Base-by-base conservation (phyloP, 2,329 filamentous ascomycete genomes). In the Ascochyta clinopodiicola region DNA sequence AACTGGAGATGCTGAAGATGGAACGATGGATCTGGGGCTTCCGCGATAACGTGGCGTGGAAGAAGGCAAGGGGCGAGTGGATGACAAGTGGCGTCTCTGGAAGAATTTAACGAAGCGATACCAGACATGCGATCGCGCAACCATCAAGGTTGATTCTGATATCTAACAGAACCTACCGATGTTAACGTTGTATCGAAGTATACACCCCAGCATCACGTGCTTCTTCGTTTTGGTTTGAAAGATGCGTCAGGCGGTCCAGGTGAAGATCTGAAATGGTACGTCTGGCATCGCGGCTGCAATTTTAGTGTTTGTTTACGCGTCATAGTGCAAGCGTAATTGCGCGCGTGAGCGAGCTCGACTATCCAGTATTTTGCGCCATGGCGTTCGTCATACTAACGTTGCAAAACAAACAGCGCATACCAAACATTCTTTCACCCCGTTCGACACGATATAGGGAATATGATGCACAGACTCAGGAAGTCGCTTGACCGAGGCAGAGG, bases 1-100 rank as follows among this genome's bases (percentile, higher is more conserved):
- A 27, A 42, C 27, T 58, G 12, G 46, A 52, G n/a, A 35, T 42
- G 6, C 21, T 64, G 10, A 51, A 22, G 2, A 56, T 60, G 24
- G 64, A 68, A 39, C 65, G 55, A 42, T 49, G 44, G 36, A 43
- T 40, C 27, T 68, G 62, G 66, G 66, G 64, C 1, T 64, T 68
- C 8, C 43, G 44, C 19, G 57, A 53, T 0, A 27, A 60, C 27
- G 34, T 35, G 2, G 21, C 53, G 3, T 68, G 64, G 62, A 47
- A 35, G 6, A 35, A n/a, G 21, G 19, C 62, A 5, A 55, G 51
- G 29, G 45, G 48, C 3, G 58, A 60, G 13, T 68, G 66, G 66
- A 59, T 61, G 56, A 31, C 60, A 6, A 59, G 53, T 29, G 57
- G 58, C 22, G 36, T 60, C 8, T 27, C 52, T 15, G 42, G 57